These are phyloP conservation scores for Pseudonitzschia delicatissima DNA, from an alignment of 108 stramenopile species.

Conservation along the genomic window DNA sequence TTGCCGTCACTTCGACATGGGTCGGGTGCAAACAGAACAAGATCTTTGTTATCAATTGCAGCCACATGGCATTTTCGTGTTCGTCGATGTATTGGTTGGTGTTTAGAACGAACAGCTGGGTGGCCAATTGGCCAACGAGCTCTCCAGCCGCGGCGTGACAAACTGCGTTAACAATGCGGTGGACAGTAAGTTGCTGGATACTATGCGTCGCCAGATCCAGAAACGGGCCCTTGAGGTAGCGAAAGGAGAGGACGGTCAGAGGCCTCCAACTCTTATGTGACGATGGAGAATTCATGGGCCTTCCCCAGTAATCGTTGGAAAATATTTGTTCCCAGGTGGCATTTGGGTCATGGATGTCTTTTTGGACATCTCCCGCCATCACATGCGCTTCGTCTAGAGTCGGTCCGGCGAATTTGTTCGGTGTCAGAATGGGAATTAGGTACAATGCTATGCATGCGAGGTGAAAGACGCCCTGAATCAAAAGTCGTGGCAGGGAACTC, in stretches of 20 bases:
- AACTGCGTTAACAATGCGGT: conserved; percentile 69
- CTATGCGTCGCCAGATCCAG: neutral
- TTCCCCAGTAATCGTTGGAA: conserved; percentile 60
- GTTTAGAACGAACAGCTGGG: conserved; percentile 15
- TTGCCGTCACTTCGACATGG: conserved; percentile 81
- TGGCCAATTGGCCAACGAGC: conserved; percentile 50
- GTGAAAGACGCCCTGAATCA: conserved; percentile 21
- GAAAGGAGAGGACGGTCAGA: conserved; percentile 65
- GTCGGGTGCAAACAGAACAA: conserved; percentile 72
- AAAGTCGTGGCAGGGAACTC: neutral
- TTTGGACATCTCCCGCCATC: conserved; percentile 38
- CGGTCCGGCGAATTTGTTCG: conserved; percentile 28
- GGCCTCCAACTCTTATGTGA: conserved; percentile 80
- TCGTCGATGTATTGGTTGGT: neutral
- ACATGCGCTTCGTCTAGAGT: conserved; percentile 76
- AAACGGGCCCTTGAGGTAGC: conserved; percentile 26
- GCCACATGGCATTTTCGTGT: conserved; percentile 7
- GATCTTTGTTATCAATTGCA: conserved; percentile 42
- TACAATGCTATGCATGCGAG: conserved; percentile 35
- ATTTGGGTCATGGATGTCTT: conserved; percentile 36
- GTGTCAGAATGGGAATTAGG: conserved; percentile 35
- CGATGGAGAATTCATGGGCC: conserved; percentile 40
- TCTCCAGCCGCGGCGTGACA: conserved; percentile 63
- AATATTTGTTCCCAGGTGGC: conserved; percentile 23
- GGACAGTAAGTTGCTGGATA: conserved; percentile 44